These are phyloP conservation scores for Nigrospora osmanthi DNA, from an alignment of 2,329 filamentous ascomycete genomes.

Conservation along the genomic window DNA sequence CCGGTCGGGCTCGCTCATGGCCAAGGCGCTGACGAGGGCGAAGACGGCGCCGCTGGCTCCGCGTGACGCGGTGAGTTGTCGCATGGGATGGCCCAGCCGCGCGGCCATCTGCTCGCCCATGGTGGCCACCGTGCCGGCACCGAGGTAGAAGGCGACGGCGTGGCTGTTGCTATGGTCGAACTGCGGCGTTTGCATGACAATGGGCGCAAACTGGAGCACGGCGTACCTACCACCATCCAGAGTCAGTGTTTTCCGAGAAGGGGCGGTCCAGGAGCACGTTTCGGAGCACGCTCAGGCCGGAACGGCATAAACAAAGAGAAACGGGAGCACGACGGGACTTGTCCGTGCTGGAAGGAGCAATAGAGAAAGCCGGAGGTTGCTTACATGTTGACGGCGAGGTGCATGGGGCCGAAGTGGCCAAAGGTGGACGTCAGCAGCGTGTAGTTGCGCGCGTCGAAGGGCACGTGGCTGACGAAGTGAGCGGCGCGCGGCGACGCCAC, in stretches of 20 bases:
- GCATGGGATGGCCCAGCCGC: slow-evolving; percentile 6
- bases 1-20: slow-evolving; percentile 7
- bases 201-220: slow-evolving; percentile 8
- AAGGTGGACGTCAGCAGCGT: slow-evolving; percentile 18
- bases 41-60: slow-evolving; percentile 17
- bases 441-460: slow-evolving; percentile 9
- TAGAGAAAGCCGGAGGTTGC: too few relatives aligned
- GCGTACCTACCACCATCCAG: too few relatives aligned
- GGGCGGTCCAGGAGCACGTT: too few relatives aligned
- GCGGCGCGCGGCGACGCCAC: background rate
- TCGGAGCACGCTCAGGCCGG: too few relatives aligned
- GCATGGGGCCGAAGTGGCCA: slow-evolving; percentile 11
- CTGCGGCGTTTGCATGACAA: slow-evolving; percentile 3
- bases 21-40: slow-evolving; percentile 14
- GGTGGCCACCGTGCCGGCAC: slow-evolving; percentile 13
- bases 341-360: too few relatives aligned
- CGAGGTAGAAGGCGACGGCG: slow-evolving; percentile 19
- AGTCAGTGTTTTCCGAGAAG: too few relatives aligned
- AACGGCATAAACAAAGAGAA: too few relatives aligned
- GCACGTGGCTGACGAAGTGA: slow-evolving; percentile 9
- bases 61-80: background rate
- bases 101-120: slow-evolving; percentile 13
- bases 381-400: slow-evolving; percentile 14
- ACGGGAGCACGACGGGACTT: too few relatives aligned
- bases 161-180: slow-evolving; percentile 14